Base-by-base conservation (phyloP, 192 early-diverging fungal genomes). In the Coemansia erecta region DNA sequence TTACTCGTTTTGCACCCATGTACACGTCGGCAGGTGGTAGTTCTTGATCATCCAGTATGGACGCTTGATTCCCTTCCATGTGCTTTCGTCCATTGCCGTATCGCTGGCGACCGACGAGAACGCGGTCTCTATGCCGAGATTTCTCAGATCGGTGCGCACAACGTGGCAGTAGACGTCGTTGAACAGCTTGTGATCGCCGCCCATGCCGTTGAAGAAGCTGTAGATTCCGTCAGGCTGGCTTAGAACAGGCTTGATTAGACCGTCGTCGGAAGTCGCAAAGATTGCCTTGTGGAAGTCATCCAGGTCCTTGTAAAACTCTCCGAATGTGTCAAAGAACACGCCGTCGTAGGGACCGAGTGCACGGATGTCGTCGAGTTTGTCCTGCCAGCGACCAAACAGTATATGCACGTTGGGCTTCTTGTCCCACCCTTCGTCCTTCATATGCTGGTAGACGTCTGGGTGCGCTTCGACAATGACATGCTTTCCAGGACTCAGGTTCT, bases 381-480 rank as follows among this genome's bases (percentile, higher is more conserved):
- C 89, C 77, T 97, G 94, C 94, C 96, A 97, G 28, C 90, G 69
- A 21, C 94, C 93, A 86, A 92, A 92, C 53, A 95, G 57, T 47
- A 97, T 92, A 42, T 81, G 83, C 23, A 95, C 94, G 23, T 85
- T 85, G 15, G 86, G 84, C 24, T 91, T 91, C 48, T 88, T 86
- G 77, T 90, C 87, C 96, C 94, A 95, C 9, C 90, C 93, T 22
- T 89, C 69, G 21, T 76, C 74, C 31, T 87, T 51, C 92, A 97
- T 97, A 51, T 90, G 83, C 26, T 83, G 83, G 72, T 93, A 94
- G 22, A 98, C 97, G 68, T 96, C 94, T 9, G 97, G 94, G 58
- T 98, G 97, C 1, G 97, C 97, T 72, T 98, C 97, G 41, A 97
- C 92, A 67, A 98, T 97, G 13, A 88, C 89, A 68, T 98, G 97